These are phyloP conservation scores for Saccharomycopsis sp. DNA, from an alignment of 805 yeast genomes.

Conservation along the genomic window DNA sequence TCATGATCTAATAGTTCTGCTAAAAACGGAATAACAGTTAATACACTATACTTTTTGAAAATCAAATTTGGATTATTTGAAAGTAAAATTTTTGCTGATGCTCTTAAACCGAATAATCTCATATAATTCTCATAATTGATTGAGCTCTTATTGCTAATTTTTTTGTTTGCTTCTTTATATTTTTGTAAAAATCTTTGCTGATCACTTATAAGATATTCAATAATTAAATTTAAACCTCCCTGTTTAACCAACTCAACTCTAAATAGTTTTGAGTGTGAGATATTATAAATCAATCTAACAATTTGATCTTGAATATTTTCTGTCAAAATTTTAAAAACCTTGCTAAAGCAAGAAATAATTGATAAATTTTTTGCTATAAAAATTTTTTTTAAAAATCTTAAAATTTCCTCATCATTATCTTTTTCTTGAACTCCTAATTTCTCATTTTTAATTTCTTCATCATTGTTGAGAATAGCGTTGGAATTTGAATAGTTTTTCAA, in stretches of 20 bases:
- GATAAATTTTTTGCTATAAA: background rate
- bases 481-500: slow-evolving; percentile 31
- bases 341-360: slow-evolving; percentile 15
- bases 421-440: slow-evolving; percentile 3
- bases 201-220: slow-evolving; percentile 30
- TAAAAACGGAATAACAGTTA: slow-evolving; percentile 38
- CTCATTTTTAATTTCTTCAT: slow-evolving; percentile 6
- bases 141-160: background rate
- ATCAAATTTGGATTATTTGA: slow-evolving; percentile 33
- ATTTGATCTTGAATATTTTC: slow-evolving; percentile 23
- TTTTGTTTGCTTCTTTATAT: slow-evolving; percentile 16
- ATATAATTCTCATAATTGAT: slow-evolving; percentile 10
- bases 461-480: slow-evolving; percentile 20
- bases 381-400: slow-evolving; percentile 21
- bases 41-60: slow-evolving; percentile 30
- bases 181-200: slow-evolving; percentile 22
- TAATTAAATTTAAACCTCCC: slow-evolving; percentile 32
- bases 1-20: slow-evolving; percentile 37
- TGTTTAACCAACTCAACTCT: slow-evolving; percentile 34
- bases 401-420: slow-evolving; percentile 18
- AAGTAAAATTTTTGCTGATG: slow-evolving; percentile 36
- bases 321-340: slow-evolving; percentile 16
- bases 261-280: slow-evolving; percentile 23
- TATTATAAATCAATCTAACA: slow-evolving; percentile 27
- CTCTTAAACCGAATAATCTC: slow-evolving; percentile 28